These are phyloP conservation scores for Stipa capillata DNA, from an alignment of 176 grass and related monocot species.

Conservation along the genomic window DNA sequence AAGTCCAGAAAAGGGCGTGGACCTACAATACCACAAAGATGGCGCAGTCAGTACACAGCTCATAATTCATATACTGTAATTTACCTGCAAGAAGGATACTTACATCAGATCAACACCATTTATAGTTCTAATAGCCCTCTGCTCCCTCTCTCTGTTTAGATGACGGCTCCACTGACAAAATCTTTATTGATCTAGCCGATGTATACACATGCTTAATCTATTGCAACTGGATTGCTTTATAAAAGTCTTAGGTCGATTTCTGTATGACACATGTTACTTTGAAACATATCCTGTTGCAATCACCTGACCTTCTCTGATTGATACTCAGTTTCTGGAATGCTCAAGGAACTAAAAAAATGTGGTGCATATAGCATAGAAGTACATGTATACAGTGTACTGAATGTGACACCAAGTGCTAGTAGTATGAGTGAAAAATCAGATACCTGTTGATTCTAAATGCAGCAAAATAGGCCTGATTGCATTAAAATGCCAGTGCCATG, in stretches of 20 bases:
- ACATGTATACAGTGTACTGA: neutral
- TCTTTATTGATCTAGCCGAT: neutral
- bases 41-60: neutral
- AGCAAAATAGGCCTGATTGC: neutral
- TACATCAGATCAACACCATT: neutral
- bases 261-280: neutral
- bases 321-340: neutral
- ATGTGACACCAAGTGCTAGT: neutral
- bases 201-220: neutral
- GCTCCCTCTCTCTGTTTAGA: neutral
- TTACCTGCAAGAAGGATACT: neutral
- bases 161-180: neutral
- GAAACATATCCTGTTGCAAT: neutral
- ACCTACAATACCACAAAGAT: neutral
- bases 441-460: slow-evolving; percentile 8
- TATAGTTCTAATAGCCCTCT: neutral
- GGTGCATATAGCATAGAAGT: neutral
- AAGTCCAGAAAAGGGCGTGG: no score
- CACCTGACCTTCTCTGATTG: slow-evolving; percentile 1
- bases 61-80: neutral
- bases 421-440: neutral
- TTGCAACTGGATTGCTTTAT: neutral
- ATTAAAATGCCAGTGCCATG: neutral
- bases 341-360: neutral
- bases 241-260: neutral